A percentile compares a stretch with the other conserved stretches of the same genome.
Evolutionary conservation across 805 yeast species (phyloP).

Genomic region (Candida cerambycidarum): DNA sequence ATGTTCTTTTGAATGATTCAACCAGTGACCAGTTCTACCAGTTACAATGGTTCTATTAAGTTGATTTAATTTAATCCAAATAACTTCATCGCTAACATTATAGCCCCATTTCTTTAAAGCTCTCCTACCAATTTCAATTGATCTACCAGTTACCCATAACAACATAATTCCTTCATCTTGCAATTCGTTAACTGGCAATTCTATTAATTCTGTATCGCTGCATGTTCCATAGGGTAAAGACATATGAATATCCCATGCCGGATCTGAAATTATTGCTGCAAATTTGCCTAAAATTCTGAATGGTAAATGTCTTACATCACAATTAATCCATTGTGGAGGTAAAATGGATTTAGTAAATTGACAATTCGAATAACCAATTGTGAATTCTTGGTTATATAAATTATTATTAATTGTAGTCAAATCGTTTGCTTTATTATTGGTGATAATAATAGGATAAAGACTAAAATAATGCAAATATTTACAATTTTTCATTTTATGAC

Average conservation of each 20-base stretch:
- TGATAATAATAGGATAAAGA: conserved; percentile 34
- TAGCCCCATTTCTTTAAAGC: conserved; percentile 85
- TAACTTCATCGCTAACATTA: conserved; percentile 68
- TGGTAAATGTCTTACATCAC: conserved; percentile 77
- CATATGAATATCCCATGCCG: conserved; percentile 97
- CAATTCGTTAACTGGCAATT: conserved; percentile 62
- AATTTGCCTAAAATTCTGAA: conserved; percentile 73
- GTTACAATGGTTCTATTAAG: conserved; percentile 86
- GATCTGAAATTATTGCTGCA: conserved; percentile 84
- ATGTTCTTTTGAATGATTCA: conserved; percentile 93
- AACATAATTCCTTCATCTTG: conserved; percentile 84
- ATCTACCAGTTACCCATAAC: conserved; percentile 94
- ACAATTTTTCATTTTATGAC: conserved; percentile 81
- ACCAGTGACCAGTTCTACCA: conserved; percentile 96
- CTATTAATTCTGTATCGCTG: conserved; percentile 70
- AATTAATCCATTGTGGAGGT: conserved; percentile 84
- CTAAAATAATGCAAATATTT: conserved; percentile 77
- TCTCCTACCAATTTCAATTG: conserved; percentile 82
- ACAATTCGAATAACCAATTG: conserved; percentile 48
- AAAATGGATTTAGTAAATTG: conserved; percentile 30
- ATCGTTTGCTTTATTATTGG: conserved; percentile 8
- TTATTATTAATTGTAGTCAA: conserved; percentile 4
- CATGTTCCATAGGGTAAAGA: conserved; percentile 75
- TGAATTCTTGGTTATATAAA: conserved; percentile 35
- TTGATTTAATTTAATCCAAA: conserved; percentile 92